Percentiles rank a stretch among this genome's conserved stretches.
phyloP scores from a whole-genome alignment of 2,329 filamentous ascomycete species.

The Diaporthe velutina region DNA sequence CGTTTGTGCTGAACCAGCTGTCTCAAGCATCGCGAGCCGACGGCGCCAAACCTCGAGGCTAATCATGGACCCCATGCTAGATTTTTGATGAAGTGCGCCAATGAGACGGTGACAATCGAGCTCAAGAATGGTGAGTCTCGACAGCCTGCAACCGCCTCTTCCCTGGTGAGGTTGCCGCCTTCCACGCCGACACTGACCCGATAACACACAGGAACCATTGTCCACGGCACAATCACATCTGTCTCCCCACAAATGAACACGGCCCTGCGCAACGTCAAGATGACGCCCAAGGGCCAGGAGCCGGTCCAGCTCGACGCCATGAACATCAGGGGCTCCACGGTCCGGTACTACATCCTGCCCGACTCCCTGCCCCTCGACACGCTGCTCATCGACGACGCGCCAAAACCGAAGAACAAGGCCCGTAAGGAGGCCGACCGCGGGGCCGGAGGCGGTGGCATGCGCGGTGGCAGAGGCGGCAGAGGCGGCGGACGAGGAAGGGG shows the following conservation, averaged over 20 bases:
- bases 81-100: constrained; percentile 99
- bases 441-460: constrained; percentile 62
- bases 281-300: constrained; percentile 91
- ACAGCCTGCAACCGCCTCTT: background rate
- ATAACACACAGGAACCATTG: constrained; percentile 80
- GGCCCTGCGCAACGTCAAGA: constrained; percentile 93
- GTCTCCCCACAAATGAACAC: constrained; percentile 99
- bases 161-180: background rate
- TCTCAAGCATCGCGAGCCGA: constrained; percentile 36
- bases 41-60: constrained; percentile 45
- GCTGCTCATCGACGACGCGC: constrained; percentile 93
- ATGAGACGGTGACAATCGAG: constrained; percentile 98
- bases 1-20: constrained; percentile 49
- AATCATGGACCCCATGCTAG: constrained; percentile 61
- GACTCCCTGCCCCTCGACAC: constrained; percentile 96
- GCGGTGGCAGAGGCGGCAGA: constrained; percentile 33
- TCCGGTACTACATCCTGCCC: constrained; percentile 96
- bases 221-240: constrained; percentile 96
- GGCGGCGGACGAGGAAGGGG: constrained; percentile 30
- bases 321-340: constrained; percentile 95
- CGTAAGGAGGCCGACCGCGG: constrained; percentile 84
- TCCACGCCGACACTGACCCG: background rate
- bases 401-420: constrained; percentile 99
- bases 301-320: constrained; percentile 92
- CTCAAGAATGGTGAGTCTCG: constrained; percentile 87